A percentile compares a stretch with the other conserved stretches of the same genome.
These are phyloP conservation scores for Lagenidium sp. DNA, from an alignment of 352 stramenopile species.

Conservation along the genomic window DNA sequence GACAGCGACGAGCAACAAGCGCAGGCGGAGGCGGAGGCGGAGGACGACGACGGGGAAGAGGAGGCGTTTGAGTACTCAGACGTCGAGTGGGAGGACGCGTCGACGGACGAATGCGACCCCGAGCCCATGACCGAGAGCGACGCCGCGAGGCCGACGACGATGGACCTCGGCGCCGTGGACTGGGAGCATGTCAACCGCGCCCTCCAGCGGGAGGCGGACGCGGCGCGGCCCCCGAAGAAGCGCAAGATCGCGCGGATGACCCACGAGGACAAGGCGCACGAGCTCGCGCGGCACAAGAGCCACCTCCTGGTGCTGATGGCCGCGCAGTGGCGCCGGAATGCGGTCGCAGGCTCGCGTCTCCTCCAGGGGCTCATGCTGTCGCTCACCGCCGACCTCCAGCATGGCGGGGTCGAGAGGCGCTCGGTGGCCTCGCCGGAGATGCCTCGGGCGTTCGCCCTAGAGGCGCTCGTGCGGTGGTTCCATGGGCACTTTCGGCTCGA, in stretches of 20 bases:
- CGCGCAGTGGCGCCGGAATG: slow-evolving; percentile 34
- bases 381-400: slow-evolving; percentile 31
- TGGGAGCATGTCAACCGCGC: slow-evolving; percentile 62
- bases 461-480: slow-evolving; percentile 70
- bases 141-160: slow-evolving; percentile 1
- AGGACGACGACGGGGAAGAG: slow-evolving; percentile 20
- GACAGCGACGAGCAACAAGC: no score
- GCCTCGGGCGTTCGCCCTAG: slow-evolving; percentile 37
- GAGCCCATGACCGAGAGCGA: background rate
- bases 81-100: slow-evolving; percentile 59
- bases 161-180: slow-evolving; percentile 38
- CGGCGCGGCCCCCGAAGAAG: slow-evolving; percentile 1
- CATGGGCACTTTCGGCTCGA: slow-evolving; percentile 27
- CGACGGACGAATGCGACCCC: slow-evolving; percentile 1
- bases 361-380: slow-evolving; percentile 54
- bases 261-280: slow-evolving; percentile 49
- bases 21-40: no score
- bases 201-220: slow-evolving; percentile 23
- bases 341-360: slow-evolving; percentile 26
- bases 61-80: slow-evolving; percentile 46
- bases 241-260: slow-evolving; percentile 42
- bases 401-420: no score
- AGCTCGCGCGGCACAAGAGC: slow-evolving; percentile 52
- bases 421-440: no score
- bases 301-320: slow-evolving; percentile 61